Evolutionary conservation across 2,329 filamentous ascomycete species (phyloP), one percentile per base, ranked within the genome.

Genomic region (Neonectria neomacrospora): DNA sequence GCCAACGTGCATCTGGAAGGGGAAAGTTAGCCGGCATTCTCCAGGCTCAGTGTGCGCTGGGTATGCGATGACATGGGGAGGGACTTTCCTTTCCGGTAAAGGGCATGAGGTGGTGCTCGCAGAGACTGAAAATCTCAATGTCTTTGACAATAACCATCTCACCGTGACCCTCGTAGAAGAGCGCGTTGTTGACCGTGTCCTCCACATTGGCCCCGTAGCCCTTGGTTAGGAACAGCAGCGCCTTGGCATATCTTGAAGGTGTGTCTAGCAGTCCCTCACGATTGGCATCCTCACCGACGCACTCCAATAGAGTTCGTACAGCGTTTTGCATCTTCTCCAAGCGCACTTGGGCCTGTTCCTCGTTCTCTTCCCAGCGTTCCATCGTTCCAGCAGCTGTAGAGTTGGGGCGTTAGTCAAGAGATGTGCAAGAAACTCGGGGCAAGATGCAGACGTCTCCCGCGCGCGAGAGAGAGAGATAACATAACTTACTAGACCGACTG

Each of bases 131-230:
- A 12, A 98, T 88, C 76, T 97, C 94, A 74, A 99, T 98, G 75
- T 98, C 94, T 81, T 97, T 97, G 63, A 99, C 93, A 73, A 98
- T 97, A 30, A 99, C 94, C 81, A 99, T 87, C 80, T 98, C 96
- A 74, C 97, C 96, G 76, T 98, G 95, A 66, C 95, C 93, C 78
- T 98, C 96, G 74, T 97, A 91, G 80, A 99, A 99, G 57, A 98
- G 92, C 18, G 96, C 96, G 59, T 90, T 88, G 77, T 98, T 98
- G 66, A 98, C 92, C 69, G 98, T 91, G 76, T 97, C 92, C 65
- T 89, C 86, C 58, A 97, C 88, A 74, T 97, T 97, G 82, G 97
- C 90, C 81, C 98, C 94, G 77, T 99, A 99, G 45, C 96, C 96
- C 78, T 96, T 94, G 6, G 96, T 99, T 79, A 99, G 94, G 83